Evolutionary conservation across 169 alveolate species (phyloP), one percentile per base, ranked within the genome.

Genomic region (Cryptosporidium baileyi): DNA sequence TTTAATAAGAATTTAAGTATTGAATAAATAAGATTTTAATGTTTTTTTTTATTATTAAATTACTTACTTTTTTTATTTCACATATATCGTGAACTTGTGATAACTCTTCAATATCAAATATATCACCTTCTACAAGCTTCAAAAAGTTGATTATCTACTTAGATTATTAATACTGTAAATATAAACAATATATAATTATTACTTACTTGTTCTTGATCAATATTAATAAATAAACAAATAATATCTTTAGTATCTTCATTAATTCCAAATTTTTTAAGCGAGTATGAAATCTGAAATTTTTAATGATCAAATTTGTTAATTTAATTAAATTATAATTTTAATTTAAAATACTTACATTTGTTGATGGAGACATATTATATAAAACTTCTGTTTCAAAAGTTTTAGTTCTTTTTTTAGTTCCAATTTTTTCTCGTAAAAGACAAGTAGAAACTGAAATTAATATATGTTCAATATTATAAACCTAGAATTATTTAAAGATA

Each of bases 311-410:
- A 65, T 5, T 17, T n/a, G n/a, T 1, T 28, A 7, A 65, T n/a
- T 4, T 7, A 26, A 32, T 24, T 62, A 36, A 41, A 32, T 32
- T n/a, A 51, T 54, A 30, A 13, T 19, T 74, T 11, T 7, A 4
- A 2, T 17, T 1, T 17, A 40, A 19, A n/a, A 17, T 22, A 74
- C 85, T 74, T 54, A 74, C 85, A 40, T 74, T 74, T 22, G 85
- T 74, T n/a, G 85, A 74, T 3, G 85, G 65, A 57, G 85, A 74
- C 67, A 74, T 54, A 74, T 74, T 30, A 26, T 74, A 74, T 15
- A 74, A 19, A 34, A 74, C 54, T 38, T 74, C 85, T n/a, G 85
- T 74, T 30, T 74, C 85, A 24, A 74, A 54, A 11, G 85, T 13
- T 19, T 41, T 74, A 34, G 85, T 74, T 36, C 34, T 74, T 38